phyloP scores from a whole-genome alignment of 1,139 yeast species.

The Zygoascus meyerae region DNA sequence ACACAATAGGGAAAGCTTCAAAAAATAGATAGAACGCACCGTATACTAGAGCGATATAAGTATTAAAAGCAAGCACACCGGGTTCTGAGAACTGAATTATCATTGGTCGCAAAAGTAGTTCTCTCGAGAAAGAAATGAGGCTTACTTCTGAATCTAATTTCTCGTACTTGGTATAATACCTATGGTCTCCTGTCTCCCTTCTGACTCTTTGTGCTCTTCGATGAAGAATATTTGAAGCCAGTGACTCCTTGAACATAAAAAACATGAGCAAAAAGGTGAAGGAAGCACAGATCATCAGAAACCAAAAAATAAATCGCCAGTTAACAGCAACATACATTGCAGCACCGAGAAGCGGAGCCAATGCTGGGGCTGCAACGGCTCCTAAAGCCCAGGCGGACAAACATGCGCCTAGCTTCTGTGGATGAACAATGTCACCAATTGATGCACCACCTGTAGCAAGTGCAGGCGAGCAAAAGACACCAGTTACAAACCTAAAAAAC shows the following conservation, averaged over 20 bases:
- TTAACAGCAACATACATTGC: slow-evolving; percentile 34
- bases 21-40: slow-evolving; percentile 53
- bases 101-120: slow-evolving; percentile 46
- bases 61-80: slow-evolving; percentile 32
- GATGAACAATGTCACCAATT: slow-evolving; percentile 48
- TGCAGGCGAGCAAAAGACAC: slow-evolving; percentile 78
- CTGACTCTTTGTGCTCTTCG: slow-evolving; percentile 46
- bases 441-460: slow-evolving; percentile 86
- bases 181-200: slow-evolving; percentile 41
- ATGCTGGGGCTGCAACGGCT: slow-evolving; percentile 54
- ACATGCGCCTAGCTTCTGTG: slow-evolving; percentile 17
- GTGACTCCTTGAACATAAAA: slow-evolving; percentile 48
- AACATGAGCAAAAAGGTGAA: slow-evolving; percentile 35
- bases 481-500: slow-evolving; percentile 72
- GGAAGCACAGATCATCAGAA: slow-evolving; percentile 40
- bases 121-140: slow-evolving; percentile 16
- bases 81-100: slow-evolving; percentile 36
- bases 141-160: slow-evolving; percentile 10
- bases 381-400: slow-evolving; percentile 48
- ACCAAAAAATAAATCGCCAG: slow-evolving; percentile 43
- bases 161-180: slow-evolving; percentile 32
- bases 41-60: slow-evolving; percentile 50
- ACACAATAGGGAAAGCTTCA: slow-evolving; percentile 58
- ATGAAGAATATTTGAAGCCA: slow-evolving; percentile 40
- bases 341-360: slow-evolving; percentile 73